Percentiles rank a stretch among this genome's conserved stretches.
These are phyloP conservation scores for Spinellus fusiger DNA, from an alignment of 192 early-diverging fungal species.

Conservation along the genomic window DNA sequence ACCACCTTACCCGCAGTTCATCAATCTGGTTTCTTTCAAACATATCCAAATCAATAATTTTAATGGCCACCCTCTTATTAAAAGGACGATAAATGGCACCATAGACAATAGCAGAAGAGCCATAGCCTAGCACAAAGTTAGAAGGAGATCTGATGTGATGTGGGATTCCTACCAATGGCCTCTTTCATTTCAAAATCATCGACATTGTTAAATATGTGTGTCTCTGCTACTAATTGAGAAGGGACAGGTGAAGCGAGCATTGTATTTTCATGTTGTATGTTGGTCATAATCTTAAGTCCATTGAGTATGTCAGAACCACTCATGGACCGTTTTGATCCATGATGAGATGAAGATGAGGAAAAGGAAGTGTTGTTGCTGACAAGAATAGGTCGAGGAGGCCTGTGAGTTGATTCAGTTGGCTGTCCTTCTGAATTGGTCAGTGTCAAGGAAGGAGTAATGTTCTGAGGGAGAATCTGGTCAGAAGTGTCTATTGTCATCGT, in stretches of 20 bases:
- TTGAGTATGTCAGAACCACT: constrained; percentile 6
- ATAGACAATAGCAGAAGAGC: constrained; percentile 83
- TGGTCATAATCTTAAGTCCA: constrained; percentile 10
- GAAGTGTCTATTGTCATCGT: not conserved
- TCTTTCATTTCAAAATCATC: constrained; percentile 28
- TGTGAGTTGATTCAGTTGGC: not conserved
- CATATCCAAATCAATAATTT: constrained; percentile 85
- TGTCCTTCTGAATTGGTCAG: not conserved
- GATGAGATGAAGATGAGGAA: not conserved
- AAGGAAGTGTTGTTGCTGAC: not conserved
- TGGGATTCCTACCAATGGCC: constrained; percentile 17
- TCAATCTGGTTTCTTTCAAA: constrained; percentile 92
- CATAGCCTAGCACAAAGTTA: constrained; percentile 63
- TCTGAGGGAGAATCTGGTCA: not conserved
- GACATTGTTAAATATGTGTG: constrained; percentile 19
- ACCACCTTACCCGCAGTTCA: constrained; percentile 64
- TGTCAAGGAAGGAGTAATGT: constrained; percentile 1
- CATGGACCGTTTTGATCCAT: constrained; percentile 5
- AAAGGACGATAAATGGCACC: constrained; percentile 69
- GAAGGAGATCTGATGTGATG: constrained; percentile 2
- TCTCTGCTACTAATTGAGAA: not conserved
- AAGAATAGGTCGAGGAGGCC: not conserved
- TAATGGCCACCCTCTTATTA: constrained; percentile 65
- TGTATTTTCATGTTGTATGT: constrained; percentile 4
- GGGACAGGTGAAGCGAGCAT: not conserved